Conservation (phyloP, 2,329 filamentous ascomycete species). For the Hypoxylon sp. region DNA sequence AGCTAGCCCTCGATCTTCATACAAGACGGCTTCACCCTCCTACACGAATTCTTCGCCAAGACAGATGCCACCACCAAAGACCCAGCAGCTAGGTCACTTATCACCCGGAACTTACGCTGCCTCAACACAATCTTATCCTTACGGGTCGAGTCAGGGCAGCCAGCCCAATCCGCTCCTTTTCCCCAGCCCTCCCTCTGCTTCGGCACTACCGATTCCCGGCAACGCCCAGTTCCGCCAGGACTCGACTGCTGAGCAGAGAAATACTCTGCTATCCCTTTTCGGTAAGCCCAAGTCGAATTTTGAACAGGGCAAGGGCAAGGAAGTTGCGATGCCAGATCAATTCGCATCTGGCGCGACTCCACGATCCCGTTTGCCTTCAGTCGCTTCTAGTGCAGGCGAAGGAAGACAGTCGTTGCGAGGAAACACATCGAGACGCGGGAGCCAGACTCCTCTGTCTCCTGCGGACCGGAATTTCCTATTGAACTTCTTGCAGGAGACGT, state of each 20-base stretch:
- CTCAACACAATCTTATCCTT: conserved; percentile 46
- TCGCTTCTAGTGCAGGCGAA: conserved; percentile 60
- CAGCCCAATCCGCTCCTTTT: conserved; percentile 48
- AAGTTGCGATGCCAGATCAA: conserved; percentile 48
- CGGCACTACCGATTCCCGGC: conserved; percentile 50
- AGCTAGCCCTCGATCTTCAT: conserved; percentile 42
- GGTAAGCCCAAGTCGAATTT: conserved; percentile 60
- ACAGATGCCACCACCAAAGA: conserved; percentile 38
- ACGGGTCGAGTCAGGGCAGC: conserved; percentile 43
- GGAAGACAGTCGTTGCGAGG: conserved; percentile 42
- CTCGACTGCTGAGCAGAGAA: conserved; percentile 60
- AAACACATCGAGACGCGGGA: conserved; percentile 59
- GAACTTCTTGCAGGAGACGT: conserved; percentile 76
- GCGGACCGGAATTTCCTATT: conserved; percentile 83
- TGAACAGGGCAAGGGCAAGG: conserved; percentile 54
- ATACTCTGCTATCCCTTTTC: conserved; percentile 73
- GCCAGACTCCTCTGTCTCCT: conserved; percentile 72
- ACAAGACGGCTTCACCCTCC: conserved; percentile 33
- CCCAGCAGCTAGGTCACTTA: conserved; percentile 41
- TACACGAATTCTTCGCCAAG: conserved; percentile 44
- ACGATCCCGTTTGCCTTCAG: conserved; percentile 61
- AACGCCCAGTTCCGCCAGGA: conserved; percentile 55
- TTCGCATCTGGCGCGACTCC: conserved; percentile 45
- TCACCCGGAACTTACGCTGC: conserved; percentile 39
- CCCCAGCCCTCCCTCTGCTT: conserved; percentile 50